These are phyloP conservation scores for Phanerochaete sordida DNA, from an alignment of 768 basidiomycete species.

Conservation along the genomic window DNA sequence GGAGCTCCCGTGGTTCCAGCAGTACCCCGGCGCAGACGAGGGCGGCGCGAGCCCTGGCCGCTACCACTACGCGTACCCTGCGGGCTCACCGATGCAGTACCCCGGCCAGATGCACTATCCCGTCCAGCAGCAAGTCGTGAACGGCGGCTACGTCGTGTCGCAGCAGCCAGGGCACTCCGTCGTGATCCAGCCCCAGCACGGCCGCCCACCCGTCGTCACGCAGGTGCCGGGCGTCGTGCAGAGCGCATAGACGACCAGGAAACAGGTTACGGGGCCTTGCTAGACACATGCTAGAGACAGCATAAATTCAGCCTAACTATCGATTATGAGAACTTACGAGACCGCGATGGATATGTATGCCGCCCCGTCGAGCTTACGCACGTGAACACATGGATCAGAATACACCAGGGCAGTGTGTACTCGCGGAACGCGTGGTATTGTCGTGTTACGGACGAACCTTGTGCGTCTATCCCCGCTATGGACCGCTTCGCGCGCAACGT, in stretches of 20 bases:
- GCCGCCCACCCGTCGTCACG: conserved; percentile 59
- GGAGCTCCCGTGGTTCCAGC: conserved; percentile 77
- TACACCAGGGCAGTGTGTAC: background rate
- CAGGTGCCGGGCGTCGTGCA: conserved; percentile 45
- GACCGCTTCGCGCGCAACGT: background rate
- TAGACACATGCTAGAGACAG: background rate
- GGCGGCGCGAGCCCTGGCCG: conserved; percentile 9
- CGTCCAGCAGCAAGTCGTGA: conserved; percentile 19
- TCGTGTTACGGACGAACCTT: background rate
- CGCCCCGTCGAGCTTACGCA: background rate
- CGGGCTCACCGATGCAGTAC: conserved; percentile 14
- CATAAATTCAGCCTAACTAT: background rate
- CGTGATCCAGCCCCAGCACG: conserved; percentile 63
- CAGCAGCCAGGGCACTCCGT: conserved; percentile 59
- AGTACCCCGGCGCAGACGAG: conserved; percentile 55
- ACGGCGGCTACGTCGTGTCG: conserved; percentile 41
- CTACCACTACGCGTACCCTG: conserved; percentile 22
- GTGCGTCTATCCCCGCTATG: background rate
- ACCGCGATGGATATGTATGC: no score
- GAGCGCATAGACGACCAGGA: background rate
- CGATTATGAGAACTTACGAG: background rate
- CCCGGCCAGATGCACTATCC: conserved; percentile 1
- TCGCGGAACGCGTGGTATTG: background rate
- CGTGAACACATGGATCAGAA: conserved; percentile 6
- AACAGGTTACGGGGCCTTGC: background rate